Evolutionary conservation across 257 asterid species (phyloP).

Genomic region (Fraxinus americana): DNA sequence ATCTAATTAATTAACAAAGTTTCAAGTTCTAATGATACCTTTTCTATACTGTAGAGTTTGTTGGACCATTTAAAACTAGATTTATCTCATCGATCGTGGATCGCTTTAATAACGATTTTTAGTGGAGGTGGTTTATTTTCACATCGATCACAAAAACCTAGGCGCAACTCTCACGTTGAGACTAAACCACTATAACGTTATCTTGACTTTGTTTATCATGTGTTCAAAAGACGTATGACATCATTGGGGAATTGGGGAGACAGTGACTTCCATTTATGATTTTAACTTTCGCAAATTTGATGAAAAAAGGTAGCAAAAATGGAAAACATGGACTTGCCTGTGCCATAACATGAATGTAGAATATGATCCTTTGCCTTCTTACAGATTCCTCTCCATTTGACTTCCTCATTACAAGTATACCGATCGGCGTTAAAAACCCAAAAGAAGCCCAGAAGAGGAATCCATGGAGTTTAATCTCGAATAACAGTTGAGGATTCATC

Average conservation of each 20-base stretch:
- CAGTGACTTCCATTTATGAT: not conserved
- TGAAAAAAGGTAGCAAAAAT: not conserved
- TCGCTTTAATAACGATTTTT: not conserved
- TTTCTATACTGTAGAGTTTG: slow-evolving; percentile 22
- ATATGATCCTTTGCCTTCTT: slow-evolving; percentile 52
- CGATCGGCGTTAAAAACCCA: slow-evolving; percentile 80
- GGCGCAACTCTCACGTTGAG: not conserved
- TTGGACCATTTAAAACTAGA: not conserved
- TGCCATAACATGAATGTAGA: slow-evolving; percentile 60
- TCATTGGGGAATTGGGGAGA: too few relatives aligned
- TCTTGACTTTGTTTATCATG: too few relatives aligned
- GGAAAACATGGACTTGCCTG: slow-evolving; percentile 49
- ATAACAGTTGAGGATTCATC: slow-evolving; percentile 47
- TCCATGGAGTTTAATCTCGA: slow-evolving; percentile 75
- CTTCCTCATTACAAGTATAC: slow-evolving; percentile 64
- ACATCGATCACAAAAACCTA: too few relatives aligned
- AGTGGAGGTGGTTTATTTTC: too few relatives aligned
- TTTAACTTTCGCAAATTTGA: too few relatives aligned
- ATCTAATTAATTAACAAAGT: slow-evolving; percentile 34
- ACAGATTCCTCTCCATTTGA: slow-evolving; percentile 52
- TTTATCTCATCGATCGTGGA: not conserved
- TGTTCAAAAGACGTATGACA: too few relatives aligned
- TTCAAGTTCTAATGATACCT: slow-evolving; percentile 30
- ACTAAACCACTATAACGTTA: not conserved
- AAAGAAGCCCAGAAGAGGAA: slow-evolving; percentile 84